Evolutionary conservation across 768 basidiomycete species (phyloP).

Genomic region (Suillus placidus): DNA sequence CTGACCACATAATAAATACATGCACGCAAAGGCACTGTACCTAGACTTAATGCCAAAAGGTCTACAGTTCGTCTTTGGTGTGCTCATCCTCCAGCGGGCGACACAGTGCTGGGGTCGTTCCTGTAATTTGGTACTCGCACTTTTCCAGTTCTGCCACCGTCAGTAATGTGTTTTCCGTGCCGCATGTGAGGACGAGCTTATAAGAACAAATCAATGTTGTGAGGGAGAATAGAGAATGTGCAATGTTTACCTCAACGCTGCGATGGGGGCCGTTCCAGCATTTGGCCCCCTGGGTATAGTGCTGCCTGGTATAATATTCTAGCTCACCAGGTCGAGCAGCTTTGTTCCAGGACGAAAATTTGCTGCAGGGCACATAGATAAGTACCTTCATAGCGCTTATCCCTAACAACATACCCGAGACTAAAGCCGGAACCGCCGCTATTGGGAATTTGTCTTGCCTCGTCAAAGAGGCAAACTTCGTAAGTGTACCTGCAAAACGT

Average conservation of each 20-base stretch:
- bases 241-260: slow-evolving; percentile 65
- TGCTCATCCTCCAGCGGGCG: slow-evolving; percentile 40
- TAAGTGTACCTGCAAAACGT: slow-evolving; percentile 76
- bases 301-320: slow-evolving; percentile 80
- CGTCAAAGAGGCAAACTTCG: slow-evolving; percentile 88
- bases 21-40: background rate
- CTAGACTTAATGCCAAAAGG: background rate
- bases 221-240: background rate
- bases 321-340: slow-evolving; percentile 59
- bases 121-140: slow-evolving; percentile 91
- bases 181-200: slow-evolving; percentile 83
- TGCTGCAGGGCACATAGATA: slow-evolving; percentile 42
- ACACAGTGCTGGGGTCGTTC: slow-evolving; percentile 85
- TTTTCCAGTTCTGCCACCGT: slow-evolving; percentile 90
- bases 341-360: slow-evolving; percentile 79
- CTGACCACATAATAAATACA: background rate
- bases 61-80: slow-evolving; percentile 34
- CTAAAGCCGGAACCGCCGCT: slow-evolving; percentile 73
- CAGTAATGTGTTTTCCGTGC: slow-evolving; percentile 78
- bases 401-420: slow-evolving; percentile 72
- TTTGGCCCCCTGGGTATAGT: slow-evolving; percentile 81
- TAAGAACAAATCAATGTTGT: slow-evolving; percentile 11
- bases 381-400: background rate
- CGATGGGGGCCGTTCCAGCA: slow-evolving; percentile 98
- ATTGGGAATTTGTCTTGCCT: slow-evolving; percentile 86